Percentiles rank a stretch among this genome's conserved stretches.
These are phyloP conservation scores for Epichloe gansuensis DNA, from an alignment of 2,329 filamentous ascomycete species.

Conservation along the genomic window DNA sequence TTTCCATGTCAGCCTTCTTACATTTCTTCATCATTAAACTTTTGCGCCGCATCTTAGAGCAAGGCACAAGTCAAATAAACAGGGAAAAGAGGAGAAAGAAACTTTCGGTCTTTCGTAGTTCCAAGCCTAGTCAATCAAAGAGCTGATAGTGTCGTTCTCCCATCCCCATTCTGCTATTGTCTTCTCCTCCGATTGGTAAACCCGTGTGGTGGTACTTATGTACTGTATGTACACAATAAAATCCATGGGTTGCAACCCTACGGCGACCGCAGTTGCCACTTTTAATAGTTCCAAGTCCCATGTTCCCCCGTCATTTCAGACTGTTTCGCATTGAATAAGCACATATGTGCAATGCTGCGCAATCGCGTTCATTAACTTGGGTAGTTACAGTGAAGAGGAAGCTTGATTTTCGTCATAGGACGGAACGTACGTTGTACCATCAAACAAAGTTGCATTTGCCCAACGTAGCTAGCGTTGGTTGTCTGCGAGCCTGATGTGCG, in stretches of 20 bases:
- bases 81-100: background rate
- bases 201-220: background rate
- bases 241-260: background rate
- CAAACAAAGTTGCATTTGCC: background rate
- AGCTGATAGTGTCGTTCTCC: too few relatives aligned
- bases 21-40: background rate
- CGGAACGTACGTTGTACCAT: background rate
- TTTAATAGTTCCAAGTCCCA: background rate
- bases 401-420: background rate
- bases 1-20: too few relatives aligned
- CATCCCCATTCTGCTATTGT: too few relatives aligned
- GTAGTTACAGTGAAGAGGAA: background rate
- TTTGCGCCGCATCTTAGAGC: background rate
- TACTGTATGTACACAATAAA: background rate
- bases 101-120: too few relatives aligned
- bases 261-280: background rate
- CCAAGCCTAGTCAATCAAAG: too few relatives aligned
- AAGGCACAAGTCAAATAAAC: background rate
- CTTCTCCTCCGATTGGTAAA: background rate
- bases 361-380: background rate
- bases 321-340: background rate
- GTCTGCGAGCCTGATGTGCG: background rate
- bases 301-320: background rate
- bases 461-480: background rate
- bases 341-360: background rate